Conservation (phyloP, 495 filamentous ascomycete species). For the Tuber borchii region DNA sequence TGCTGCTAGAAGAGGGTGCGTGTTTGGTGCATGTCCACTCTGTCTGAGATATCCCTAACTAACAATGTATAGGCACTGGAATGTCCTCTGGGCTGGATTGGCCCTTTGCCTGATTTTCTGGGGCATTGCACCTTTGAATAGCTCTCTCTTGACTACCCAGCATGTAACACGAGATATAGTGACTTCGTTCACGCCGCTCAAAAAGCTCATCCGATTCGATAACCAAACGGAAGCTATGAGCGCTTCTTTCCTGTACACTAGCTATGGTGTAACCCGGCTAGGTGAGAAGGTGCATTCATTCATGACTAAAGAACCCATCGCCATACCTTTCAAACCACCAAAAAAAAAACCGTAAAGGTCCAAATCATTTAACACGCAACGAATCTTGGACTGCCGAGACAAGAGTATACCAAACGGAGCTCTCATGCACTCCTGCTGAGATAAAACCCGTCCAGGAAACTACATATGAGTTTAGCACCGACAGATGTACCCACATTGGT, state of each 20-base stretch:
- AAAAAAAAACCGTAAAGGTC: not conserved
- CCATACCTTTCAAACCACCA: conserved; percentile 43
- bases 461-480: too few species aligned
- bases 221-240: conserved; percentile 37
- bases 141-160: conserved; percentile 41
- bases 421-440: conserved; percentile 42
- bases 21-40: not conserved
- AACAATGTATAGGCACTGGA: not conserved
- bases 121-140: too few species aligned
- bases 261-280: too few species aligned
- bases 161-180: conserved; percentile 8
- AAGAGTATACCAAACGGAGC: conserved; percentile 39
- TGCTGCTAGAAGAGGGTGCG: conserved; percentile 43
- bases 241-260: conserved; percentile 30
- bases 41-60: not conserved
- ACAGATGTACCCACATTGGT: not conserved
- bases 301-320: conserved; percentile 25
- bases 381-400: conserved; percentile 42
- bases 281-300: too few species aligned
- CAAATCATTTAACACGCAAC: not conserved
- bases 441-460: not conserved
- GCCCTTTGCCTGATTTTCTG: conserved; percentile 41
- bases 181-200: too few species aligned
- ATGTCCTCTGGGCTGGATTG: not conserved
- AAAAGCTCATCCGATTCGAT: conserved; percentile 7